Evolutionary conservation across 1,139 yeast species (phyloP), one percentile per base, ranked within the genome.

Genomic region (Zhuliangozyma parablackwelliae): DNA sequence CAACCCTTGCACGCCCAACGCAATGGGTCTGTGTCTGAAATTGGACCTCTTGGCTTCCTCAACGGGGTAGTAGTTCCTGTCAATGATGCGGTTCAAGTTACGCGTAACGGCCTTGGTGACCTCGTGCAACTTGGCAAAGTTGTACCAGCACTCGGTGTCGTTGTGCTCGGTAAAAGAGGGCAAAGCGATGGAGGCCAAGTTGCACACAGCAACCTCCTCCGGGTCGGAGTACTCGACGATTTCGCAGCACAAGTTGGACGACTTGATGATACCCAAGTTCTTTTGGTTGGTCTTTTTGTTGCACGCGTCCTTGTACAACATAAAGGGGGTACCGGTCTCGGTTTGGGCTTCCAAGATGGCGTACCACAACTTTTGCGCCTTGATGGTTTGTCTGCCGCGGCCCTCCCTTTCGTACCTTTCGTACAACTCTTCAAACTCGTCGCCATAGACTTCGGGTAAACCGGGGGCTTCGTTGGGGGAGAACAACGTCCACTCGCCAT

Each of bases 381-480:
- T 82, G 53, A 87, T 69, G 29, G 83, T 78, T 54, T 74, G 71
- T 61, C 78, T 73, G 45, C 89, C 94, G 50, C 80, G 76, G 37
- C 83, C 84, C 59, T 81, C 83, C 35, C 63, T 56, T 65, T 84
- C 96, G 56, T 87, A 87, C 51, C 66, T 69, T 50, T 78, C 80
- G 60, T 85, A 87, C 37, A 87, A 70, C 29, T 57, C 63, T 57
- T 77, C 86, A 53, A 87, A 88, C 57, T 86, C 90, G 26, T 81
- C 90, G 41, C 96, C 96, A 54, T 82, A 84, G 44, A 72, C 79
- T 39, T 87, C 95, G 43, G 80, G 65, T 49, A 87, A 74, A 30
- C 95, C 95, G 31, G 89, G 89, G 43, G 92, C 92, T 61, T 84
- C 92, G 60, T 82, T 81, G 40, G 96, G 96, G 51, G 94, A 84